Conservation (phyloP, 2,329 filamentous ascomycete species). For the Fusarium oxysporum region DNA sequence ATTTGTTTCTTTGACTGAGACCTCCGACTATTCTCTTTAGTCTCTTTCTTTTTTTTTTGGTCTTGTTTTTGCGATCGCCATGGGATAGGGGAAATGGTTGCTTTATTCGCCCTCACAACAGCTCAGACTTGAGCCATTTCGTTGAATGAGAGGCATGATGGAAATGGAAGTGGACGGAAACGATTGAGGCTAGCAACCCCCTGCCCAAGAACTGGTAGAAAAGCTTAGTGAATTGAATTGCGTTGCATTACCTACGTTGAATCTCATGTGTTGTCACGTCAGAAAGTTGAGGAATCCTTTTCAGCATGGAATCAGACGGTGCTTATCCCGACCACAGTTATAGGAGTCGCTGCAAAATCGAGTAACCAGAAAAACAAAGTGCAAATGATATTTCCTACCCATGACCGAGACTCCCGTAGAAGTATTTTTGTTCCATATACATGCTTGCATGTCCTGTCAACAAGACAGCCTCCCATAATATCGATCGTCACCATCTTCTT, state of each 20-base stretch:
- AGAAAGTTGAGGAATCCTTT: background rate
- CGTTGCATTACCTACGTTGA: background rate
- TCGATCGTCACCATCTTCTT: background rate
- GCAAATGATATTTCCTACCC: slow-evolving; percentile 46
- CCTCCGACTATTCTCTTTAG: background rate
- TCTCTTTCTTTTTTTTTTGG: background rate
- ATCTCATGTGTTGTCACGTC: background rate
- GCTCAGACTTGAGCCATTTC: background rate
- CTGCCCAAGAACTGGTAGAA: background rate
- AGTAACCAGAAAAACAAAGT: slow-evolving; percentile 31
- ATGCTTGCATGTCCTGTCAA: slow-evolving; percentile 39
- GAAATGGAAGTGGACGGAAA: background rate
- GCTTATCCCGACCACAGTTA: background rate
- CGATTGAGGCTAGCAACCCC: background rate
- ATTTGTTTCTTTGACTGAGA: background rate
- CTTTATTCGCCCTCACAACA: background rate
- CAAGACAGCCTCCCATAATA: slow-evolving; percentile 32
- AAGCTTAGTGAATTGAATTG: slow-evolving; percentile 3
- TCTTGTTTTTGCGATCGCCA: background rate
- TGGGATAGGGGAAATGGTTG: background rate
- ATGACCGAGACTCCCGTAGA: slow-evolving; percentile 43
- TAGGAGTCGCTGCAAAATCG: background rate
- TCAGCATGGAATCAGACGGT: background rate
- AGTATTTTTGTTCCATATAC: slow-evolving; percentile 42
- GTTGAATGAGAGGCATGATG: background rate